Conservation (phyloP, 1,139 yeast species). For the Blastobotrys elegans region DNA sequence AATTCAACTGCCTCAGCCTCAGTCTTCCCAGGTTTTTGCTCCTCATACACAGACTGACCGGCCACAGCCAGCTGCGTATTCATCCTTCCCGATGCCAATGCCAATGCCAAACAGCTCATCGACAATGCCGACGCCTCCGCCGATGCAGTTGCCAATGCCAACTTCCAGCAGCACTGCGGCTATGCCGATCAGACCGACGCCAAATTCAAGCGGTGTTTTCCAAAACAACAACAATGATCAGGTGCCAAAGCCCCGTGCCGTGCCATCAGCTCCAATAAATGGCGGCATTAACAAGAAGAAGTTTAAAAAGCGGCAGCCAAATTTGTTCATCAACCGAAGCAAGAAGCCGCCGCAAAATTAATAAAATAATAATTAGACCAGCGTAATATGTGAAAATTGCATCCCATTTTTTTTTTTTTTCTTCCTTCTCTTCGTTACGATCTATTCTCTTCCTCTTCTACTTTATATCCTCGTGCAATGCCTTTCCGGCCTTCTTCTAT, state of each 20-base stretch:
- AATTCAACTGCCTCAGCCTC: not conserved
- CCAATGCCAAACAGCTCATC: not conserved
- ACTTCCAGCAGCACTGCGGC: too few relatives aligned
- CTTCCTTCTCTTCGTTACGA: not conserved
- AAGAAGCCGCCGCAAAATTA: constrained; percentile 1
- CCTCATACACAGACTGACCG: not conserved
- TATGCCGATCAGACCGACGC: too few relatives aligned
- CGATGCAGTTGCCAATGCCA: too few relatives aligned
- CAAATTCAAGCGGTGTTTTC: too few relatives aligned
- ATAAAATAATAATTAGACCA: constrained; percentile 1
- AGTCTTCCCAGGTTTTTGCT: not conserved
- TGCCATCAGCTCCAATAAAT: not conserved
- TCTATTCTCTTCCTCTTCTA: constrained; percentile 16
- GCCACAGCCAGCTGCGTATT: not conserved
- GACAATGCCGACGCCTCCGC: too few relatives aligned
- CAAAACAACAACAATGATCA: not conserved
- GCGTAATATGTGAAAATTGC: not conserved
- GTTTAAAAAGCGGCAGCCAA: not conserved
- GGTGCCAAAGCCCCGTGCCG: constrained; percentile 2
- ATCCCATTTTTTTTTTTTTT: not conserved
- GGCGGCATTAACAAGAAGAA: not conserved
- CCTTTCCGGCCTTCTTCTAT: constrained; percentile 83
- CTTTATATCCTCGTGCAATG: constrained; percentile 79
- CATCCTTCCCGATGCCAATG: too few relatives aligned
- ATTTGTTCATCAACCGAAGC: constrained; percentile 1